phyloP scores from a whole-genome alignment of 2,329 filamentous ascomycete genomes.

The Dothistroma pini region DNA sequence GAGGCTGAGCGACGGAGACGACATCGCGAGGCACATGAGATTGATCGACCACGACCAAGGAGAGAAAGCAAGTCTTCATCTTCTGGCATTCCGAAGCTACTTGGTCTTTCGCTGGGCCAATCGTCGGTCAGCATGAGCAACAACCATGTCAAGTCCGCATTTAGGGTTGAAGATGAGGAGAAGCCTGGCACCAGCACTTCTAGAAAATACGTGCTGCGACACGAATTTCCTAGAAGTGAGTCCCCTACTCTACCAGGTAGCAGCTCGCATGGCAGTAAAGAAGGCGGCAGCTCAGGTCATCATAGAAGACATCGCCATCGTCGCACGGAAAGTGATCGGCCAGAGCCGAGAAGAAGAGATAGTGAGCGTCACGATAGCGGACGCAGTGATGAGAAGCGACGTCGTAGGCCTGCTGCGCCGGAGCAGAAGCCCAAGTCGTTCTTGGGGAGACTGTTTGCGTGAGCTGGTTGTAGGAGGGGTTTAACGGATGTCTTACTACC shows the following conservation, averaged over 20 bases:
- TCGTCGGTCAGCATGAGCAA: background rate
- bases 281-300: constrained; percentile 13
- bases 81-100: constrained; percentile 5
- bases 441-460: constrained; percentile 5
- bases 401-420: background rate
- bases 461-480: background rate
- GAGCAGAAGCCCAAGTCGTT: constrained; percentile 3
- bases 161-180: background rate
- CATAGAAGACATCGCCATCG: constrained; percentile 15
- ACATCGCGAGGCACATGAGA: background rate
- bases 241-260: background rate
- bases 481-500: background rate
- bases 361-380: background rate
- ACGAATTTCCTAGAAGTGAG: background rate
- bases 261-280: constrained; percentile 3
- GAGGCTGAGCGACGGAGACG: constrained; percentile 6
- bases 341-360: constrained; percentile 3
- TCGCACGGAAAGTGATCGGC: constrained; percentile 9
- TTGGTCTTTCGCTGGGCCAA: constrained; percentile 8
- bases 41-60: constrained; percentile 8
- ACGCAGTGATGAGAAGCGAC: background rate
- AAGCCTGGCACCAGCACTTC: background rate
- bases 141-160: background rate
- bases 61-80: constrained; percentile 16
- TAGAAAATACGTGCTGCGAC: background rate